Percentiles rank a stretch among this genome's conserved stretches.
Evolutionary conservation across 805 yeast species (phyloP).

Genomic region (Kodamaea laetipori): DNA sequence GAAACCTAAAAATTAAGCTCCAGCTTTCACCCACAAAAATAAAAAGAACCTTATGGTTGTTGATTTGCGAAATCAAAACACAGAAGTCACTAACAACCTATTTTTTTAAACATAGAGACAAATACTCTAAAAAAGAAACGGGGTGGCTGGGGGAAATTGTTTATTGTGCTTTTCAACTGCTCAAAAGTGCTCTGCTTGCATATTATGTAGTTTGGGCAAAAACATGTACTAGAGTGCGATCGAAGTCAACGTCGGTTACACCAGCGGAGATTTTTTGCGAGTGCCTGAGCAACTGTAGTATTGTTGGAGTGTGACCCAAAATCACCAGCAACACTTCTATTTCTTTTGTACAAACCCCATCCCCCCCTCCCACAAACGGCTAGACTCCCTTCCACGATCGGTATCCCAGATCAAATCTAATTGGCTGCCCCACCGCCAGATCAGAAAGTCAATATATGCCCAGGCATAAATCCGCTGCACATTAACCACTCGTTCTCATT

Average conservation of each 20-base stretch:
- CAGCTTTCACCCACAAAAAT: constrained; percentile 5
- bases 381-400: too few relatives aligned
- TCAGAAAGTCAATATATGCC: neutral
- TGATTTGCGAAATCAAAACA: constrained; percentile 2
- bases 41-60: neutral
- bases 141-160: neutral
- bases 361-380: too few relatives aligned
- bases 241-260: too few relatives aligned
- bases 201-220: constrained; percentile 4
- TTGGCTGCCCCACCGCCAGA: too few relatives aligned
- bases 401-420: too few relatives aligned
- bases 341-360: too few relatives aligned
- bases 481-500: neutral
- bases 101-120: constrained; percentile 5
- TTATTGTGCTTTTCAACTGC: neutral
- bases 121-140: constrained; percentile 3
- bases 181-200: constrained; percentile 4
- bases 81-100: constrained; percentile 6
- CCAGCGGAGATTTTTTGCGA: too few relatives aligned
- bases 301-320: too few relatives aligned
- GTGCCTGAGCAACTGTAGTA: too few relatives aligned
- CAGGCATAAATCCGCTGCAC: constrained; percentile 5
- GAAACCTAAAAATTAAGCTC: constrained; percentile 2
- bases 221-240: neutral
- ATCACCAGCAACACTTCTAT: too few relatives aligned